Base-by-base conservation (phyloP, 106 monocot species). In the Dendrobium catenatum region DNA sequence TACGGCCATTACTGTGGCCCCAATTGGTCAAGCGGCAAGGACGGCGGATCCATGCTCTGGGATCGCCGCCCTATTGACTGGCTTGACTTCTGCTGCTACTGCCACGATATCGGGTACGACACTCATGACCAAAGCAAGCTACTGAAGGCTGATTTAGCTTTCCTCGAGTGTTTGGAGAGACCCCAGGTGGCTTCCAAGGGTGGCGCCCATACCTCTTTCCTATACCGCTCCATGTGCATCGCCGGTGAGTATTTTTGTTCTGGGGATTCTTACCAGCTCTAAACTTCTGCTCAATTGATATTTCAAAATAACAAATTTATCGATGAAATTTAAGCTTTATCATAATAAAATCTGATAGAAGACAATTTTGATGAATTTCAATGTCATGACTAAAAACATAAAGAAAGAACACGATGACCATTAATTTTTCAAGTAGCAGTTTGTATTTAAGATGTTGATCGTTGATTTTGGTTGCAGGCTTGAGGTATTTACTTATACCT, bases 11-110 rank as follows among this genome's bases (percentile, higher is more conserved):
- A 99, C 87, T 99, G 98, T 73, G 95, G 98, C 13, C 98, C 98
- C 22, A 99, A 99, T 59, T 99, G 98, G 98, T 99, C 98, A n/a
- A 99, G 98, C 81, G 95, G 98, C 47, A 99, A 90, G 90, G 94
- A 89, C 77, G 83, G 81, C 2, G 98, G 98, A 3, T 89, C 91
- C 24, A 86, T 93, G 85, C 86, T 99, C 0, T 99, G 98, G 98
- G 98, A 99, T 47, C 86, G 80, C 16, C 85, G 98, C 49, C 98
- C 98, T 7, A 90, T 95, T 55, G 98, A 99, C 46, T 95, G 93
- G 95, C 82, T 99, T 3, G 98, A 99, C 37, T 95, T 88, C 84
- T 99, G 98, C 85, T 95, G 98, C 86, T 99, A 99, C 80, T 99
- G 98, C 72, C 98, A 99, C 54, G 98, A 99, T 46, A 99, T 99